Evolutionary conservation across 176 grass and related monocot genomes (phyloP), one percentile per base, ranked within the genome.

Genomic region (Eragrostis curvula): DNA sequence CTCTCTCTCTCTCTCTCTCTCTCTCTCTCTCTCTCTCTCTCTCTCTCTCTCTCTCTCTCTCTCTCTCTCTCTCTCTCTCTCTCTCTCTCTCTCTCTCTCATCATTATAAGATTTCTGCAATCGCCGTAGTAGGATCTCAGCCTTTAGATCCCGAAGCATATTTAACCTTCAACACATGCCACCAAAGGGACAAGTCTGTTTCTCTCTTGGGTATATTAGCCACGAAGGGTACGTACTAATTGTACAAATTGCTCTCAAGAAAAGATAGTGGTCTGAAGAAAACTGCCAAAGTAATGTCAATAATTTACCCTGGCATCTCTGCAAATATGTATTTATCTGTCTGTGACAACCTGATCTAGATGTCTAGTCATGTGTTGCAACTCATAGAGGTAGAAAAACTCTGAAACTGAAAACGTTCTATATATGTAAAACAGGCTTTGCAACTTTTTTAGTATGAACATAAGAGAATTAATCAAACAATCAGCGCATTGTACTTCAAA

Each of bases 31-130:
- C 46, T 73, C 85, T 58, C 40, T 56, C 12, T 21, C 52, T 39
- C 28, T 53, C 64, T 68, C 77, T 66, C 60, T 65, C 75, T 23
- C 46, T 80, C 64, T 80, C 45, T 39, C 28, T 52, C 64, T 67
- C 77, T 65, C 59, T 65, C 74, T 23, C 46, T 80, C 64, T 80
- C 77, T 68, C 63, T 68, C 63, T 70, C 75, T 66, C n/a, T 20
- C 48, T 58, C 55, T 71, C 25, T 84, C 75, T 79, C 67, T 72
- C 46, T 73, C 85, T 57, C 39, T 56, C 12, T 21, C 52, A 57
- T 75, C 72, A 77, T 76, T 82, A 69, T 76, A 82, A 83, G 80
- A 67, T 79, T 84, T 84, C 43, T 74, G 75, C 60, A 74, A 87
- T 17, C 29, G 83, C 47, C 56, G n/a, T 83, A 87, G 81, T 69